Base-by-base conservation (phyloP, 306 rosid species). In the Geum urbanum region DNA sequence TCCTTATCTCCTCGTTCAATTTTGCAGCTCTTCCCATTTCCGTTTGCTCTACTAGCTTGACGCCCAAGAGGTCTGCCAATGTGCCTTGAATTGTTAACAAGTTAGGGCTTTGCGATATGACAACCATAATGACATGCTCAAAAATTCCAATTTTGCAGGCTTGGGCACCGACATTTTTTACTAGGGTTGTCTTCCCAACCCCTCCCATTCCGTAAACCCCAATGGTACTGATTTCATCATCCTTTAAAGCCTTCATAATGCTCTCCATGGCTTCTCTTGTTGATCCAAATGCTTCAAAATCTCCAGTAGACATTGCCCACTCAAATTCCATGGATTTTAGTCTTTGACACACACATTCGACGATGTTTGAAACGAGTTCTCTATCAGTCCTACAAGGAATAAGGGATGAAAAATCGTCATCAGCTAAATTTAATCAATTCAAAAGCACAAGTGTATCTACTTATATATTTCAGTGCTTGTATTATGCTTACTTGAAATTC, bases 191-290 rank as follows among this genome's bases (percentile, higher is more conserved):
- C 41, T 57, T 57, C 1, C 63, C 41, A 0, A 44, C n/a, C 5
- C 62, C 50, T 11, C 40, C 48, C 66, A 46, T 71, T 11, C 75
- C 67, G 2, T 70, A 2, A 0, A 70, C 74, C 15, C 45, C 66
- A 0, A 70, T 6, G 12, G 27, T 15, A 16, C 8, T 20, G 35
- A 22, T 8, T 9, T 12, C 5, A 11, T 56, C 24, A 16, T 53
- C 43, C 3, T 41, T 16, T 20, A 67, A 44, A 0, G 60, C 72
- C 20, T 50, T 35, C 72, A 67, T 48, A 12, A 67, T 59, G 15
- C 0, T 3, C 4, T 27, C 15, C 60, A 67, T 67, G 18, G 32
- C 32, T 35, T 15, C 1, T 11, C 27, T 35, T 8, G 40, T 43
- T 8, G 72, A 9, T 4, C 4, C 22, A 27, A n/a, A 67, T 24